Evolutionary conservation across 441 rosid species (phyloP).

Genomic region (Populus hybrid): DNA sequence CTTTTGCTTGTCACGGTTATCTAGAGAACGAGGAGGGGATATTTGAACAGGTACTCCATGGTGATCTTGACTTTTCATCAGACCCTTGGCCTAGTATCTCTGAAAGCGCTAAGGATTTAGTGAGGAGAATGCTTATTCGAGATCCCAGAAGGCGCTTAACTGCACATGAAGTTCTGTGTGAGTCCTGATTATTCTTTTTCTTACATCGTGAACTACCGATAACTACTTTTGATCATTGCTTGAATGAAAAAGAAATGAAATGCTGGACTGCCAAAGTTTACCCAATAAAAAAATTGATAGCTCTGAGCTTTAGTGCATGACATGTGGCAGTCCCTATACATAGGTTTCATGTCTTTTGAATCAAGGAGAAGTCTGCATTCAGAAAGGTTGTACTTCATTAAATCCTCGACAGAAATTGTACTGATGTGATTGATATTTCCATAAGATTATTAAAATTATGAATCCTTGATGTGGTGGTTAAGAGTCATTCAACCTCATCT

Average conservation of each 20-base stretch:
- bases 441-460: background rate
- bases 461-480: background rate
- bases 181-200: slow-evolving; percentile 27
- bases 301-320: background rate
- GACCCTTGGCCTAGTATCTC: slow-evolving; percentile 98
- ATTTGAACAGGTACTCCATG: slow-evolving; percentile 89
- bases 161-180: slow-evolving; percentile 94
- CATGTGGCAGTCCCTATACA: background rate
- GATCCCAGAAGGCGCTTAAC: slow-evolving; percentile 79
- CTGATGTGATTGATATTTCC: background rate
- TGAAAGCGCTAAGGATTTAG: slow-evolving; percentile 89
- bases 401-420: background rate
- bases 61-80: slow-evolving; percentile 88
- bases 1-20: slow-evolving; percentile 11
- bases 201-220: background rate
- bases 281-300: background rate
- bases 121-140: slow-evolving; percentile 85
- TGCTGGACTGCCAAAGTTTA: background rate
- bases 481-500: background rate
- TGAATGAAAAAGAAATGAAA: background rate
- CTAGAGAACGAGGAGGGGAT: slow-evolving; percentile 85
- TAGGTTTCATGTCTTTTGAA: background rate
- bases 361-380: background rate
- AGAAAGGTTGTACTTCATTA: background rate
- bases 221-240: background rate